Percentiles rank a stretch among this genome's conserved stretches.
These are phyloP conservation scores for Blastocystis sp. DNA, from an alignment of 352 stramenopile species.

Conservation along the genomic window DNA sequence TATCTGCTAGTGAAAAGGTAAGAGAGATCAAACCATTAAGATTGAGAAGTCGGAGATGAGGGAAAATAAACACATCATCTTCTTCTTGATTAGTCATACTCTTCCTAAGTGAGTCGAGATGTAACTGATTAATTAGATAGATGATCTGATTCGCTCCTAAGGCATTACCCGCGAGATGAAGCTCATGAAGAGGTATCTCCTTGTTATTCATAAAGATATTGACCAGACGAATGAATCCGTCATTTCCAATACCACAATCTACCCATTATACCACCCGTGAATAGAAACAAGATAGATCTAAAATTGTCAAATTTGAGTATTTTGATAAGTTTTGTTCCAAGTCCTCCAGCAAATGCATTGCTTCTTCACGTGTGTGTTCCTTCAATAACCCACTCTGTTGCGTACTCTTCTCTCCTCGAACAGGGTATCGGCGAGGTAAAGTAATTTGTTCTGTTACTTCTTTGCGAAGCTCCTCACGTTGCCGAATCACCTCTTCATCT, in stretches of 20 bases:
- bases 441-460: background rate
- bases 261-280: background rate
- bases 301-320: background rate
- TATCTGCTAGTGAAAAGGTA: background rate
- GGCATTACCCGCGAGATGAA: constrained; percentile 10
- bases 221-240: constrained; percentile 17
- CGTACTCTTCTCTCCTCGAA: background rate
- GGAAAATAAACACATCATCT: background rate
- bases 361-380: background rate
- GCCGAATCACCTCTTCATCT: background rate
- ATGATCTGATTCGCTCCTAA: constrained; percentile 28
- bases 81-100: background rate
- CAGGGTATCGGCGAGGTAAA: background rate
- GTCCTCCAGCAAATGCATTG: background rate
- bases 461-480: background rate
- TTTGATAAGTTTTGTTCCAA: background rate
- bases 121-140: constrained; percentile 57
- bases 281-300: constrained; percentile 26
- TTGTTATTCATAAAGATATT: constrained; percentile 33
- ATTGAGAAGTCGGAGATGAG: constrained; percentile 6
- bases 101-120: background rate
- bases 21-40: background rate
- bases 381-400: background rate
- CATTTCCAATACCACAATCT: constrained; percentile 21
- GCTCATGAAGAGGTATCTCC: background rate